Evolutionary conservation across 2,329 filamentous ascomycete species (phyloP).

Genomic region (Pseudohalonectria lignicola): DNA sequence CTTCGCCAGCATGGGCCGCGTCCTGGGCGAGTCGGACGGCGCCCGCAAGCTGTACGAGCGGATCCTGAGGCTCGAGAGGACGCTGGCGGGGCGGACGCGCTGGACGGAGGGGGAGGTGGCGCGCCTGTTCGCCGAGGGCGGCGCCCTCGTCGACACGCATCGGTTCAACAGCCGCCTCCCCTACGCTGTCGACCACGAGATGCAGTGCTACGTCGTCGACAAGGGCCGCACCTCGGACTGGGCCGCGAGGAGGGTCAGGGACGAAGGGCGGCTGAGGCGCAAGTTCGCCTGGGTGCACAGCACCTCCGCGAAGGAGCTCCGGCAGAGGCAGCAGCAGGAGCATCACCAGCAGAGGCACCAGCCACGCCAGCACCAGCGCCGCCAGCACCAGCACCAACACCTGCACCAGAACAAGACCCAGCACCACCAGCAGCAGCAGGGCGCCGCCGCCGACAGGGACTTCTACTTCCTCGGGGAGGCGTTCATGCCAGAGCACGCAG

Average conservation of each 20-base stretch:
- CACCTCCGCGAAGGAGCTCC: neutral
- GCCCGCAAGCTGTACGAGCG: neutral
- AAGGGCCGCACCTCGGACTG: conserved; percentile 4
- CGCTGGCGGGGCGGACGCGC: neutral
- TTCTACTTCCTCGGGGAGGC: conserved; percentile 14
- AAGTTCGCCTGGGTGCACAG: neutral
- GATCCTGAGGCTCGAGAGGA: neutral
- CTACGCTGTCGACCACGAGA: conserved; percentile 12
- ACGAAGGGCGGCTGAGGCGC: neutral
- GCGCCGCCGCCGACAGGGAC: neutral
- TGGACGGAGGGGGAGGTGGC: neutral
- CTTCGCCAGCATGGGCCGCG: conserved; percentile 10
- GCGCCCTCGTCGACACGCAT: conserved; percentile 5
- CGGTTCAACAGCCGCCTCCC: conserved; percentile 10
- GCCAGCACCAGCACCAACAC: neutral
- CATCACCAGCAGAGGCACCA: too few species aligned
- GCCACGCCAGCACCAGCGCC: too few species aligned
- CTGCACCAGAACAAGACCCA: neutral
- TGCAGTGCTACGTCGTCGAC: conserved; percentile 7
- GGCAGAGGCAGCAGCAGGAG: neutral
- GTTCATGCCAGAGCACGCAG: conserved; percentile 11
- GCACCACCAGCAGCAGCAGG: neutral
- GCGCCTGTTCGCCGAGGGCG: neutral
- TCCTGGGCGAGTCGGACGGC: conserved; percentile 8
- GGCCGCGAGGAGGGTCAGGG: conserved; percentile 5